These are phyloP conservation scores for Letharia columbiana DNA, from an alignment of 495 filamentous ascomycete species.

Conservation along the genomic window DNA sequence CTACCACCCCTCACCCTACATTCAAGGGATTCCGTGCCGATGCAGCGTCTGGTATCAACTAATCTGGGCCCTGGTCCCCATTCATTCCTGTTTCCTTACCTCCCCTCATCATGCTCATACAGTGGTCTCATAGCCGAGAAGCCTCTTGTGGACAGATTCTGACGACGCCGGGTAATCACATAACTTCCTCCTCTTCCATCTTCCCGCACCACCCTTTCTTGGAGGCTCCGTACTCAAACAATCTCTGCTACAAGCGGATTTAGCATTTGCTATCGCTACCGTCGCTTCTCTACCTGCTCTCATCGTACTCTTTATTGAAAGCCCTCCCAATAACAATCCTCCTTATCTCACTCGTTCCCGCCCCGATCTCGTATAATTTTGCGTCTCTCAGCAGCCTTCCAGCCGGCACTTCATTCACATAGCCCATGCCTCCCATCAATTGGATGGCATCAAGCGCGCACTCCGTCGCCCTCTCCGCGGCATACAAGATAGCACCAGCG, in stretches of 20 bases:
- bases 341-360: conserved; percentile 88
- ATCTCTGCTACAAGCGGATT: neutral
- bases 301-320: conserved; percentile 79
- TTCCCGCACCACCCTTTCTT: neutral
- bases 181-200: neutral
- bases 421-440: conserved; percentile 89
- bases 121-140: neutral
- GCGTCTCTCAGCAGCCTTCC: conserved; percentile 79
- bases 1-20: neutral
- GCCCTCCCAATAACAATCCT: conserved; percentile 91
- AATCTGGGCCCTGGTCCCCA: neutral
- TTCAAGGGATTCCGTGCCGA: neutral
- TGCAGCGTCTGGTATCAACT: neutral
- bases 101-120: neutral
- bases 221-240: neutral
- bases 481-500: conserved; percentile 88
- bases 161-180: neutral
- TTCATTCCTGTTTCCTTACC: neutral
- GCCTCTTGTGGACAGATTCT: neutral
- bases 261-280: neutral
- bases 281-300: conserved; percentile 18
- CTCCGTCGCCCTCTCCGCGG: conserved; percentile 87
- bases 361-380: conserved; percentile 94
- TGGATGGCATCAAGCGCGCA: conserved; percentile 86
- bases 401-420: conserved; percentile 89